phyloP scores from a whole-genome alignment of 2,329 filamentous ascomycete species.

The Neurospora crassa region DNA sequence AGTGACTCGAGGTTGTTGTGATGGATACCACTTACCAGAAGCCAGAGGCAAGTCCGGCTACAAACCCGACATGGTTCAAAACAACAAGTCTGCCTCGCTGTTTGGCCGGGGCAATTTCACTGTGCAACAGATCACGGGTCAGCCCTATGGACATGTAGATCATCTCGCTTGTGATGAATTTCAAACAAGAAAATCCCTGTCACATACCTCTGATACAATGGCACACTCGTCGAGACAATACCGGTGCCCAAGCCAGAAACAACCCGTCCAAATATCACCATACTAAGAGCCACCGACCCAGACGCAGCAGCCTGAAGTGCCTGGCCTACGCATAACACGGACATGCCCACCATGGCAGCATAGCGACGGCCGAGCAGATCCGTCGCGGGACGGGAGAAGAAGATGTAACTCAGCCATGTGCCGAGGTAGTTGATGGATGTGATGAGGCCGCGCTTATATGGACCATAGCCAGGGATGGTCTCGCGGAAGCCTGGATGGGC shows the following conservation, averaged over 20 bases:
- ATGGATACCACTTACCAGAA: slow-evolving; percentile 35
- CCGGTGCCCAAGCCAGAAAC: slow-evolving; percentile 44
- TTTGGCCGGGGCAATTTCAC: slow-evolving; percentile 44
- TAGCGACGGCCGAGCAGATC: slow-evolving; percentile 42
- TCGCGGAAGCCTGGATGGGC: slow-evolving; percentile 45
- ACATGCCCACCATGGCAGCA: slow-evolving; percentile 38
- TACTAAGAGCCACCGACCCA: slow-evolving; percentile 30
- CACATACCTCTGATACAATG: slow-evolving; percentile 44
- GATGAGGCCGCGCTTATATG: slow-evolving; percentile 39
- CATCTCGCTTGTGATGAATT: neutral
- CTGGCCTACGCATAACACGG: slow-evolving; percentile 37
- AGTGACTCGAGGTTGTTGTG: neutral
- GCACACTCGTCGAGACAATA: slow-evolving; percentile 46
- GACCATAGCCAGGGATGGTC: slow-evolving; percentile 33
- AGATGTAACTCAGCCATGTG: slow-evolving; percentile 44
- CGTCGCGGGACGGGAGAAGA: slow-evolving; percentile 41
- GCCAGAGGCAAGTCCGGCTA: slow-evolving; percentile 41
- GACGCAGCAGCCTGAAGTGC: slow-evolving; percentile 35
- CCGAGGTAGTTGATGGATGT: slow-evolving; percentile 50
- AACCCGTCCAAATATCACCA: slow-evolving; percentile 42
- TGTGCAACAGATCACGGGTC: slow-evolving; percentile 14
- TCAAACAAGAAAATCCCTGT: neutral
- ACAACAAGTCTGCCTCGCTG: slow-evolving; percentile 47
- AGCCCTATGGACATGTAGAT: neutral
- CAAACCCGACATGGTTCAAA: slow-evolving; percentile 49